Percentiles rank a stretch among this genome's conserved stretches.
These are phyloP conservation scores for Linanthus parryae DNA, from an alignment of 148 eudicot genomes.

Conservation along the genomic window DNA sequence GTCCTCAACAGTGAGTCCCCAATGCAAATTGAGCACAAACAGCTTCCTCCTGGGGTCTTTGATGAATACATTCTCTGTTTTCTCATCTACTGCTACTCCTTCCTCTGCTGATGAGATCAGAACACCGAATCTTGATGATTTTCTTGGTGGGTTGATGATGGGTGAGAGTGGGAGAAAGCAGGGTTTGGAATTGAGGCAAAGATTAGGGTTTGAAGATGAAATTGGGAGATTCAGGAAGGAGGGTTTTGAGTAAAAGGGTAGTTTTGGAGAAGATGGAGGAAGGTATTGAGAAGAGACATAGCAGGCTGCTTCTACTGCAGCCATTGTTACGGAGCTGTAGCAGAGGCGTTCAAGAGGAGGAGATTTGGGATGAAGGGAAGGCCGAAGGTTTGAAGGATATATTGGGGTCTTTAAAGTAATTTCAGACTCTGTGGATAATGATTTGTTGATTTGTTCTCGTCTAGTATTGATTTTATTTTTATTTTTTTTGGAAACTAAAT, in stretches of 20 bases:
- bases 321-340: conserved; percentile 15
- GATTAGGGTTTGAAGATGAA: conserved; percentile 24
- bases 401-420: too few species aligned
- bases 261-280: conserved; percentile 21
- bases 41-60: conserved; percentile 52
- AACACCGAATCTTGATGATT: conserved; percentile 16
- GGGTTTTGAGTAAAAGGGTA: conserved; percentile 13
- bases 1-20: conserved; percentile 53
- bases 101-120: conserved; percentile 31
- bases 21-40: conserved; percentile 68
- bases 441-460: too few species aligned
- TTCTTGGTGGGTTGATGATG: conserved; percentile 16
- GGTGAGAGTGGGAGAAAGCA: conserved; percentile 9
- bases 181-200: conserved; percentile 27
- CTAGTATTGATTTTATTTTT: too few species aligned
- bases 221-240: conserved; percentile 15
- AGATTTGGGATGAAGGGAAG: too few species aligned
- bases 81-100: conserved; percentile 29
- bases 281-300: conserved; percentile 27
- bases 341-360: too few species aligned
- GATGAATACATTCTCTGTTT: conserved; percentile 17
- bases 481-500: too few species aligned
- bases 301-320: conserved; percentile 40
- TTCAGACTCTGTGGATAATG: too few species aligned
- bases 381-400: too few species aligned